These are phyloP conservation scores for Corylus avellana DNA, from an alignment of 306 rosid species.

Conservation along the genomic window DNA sequence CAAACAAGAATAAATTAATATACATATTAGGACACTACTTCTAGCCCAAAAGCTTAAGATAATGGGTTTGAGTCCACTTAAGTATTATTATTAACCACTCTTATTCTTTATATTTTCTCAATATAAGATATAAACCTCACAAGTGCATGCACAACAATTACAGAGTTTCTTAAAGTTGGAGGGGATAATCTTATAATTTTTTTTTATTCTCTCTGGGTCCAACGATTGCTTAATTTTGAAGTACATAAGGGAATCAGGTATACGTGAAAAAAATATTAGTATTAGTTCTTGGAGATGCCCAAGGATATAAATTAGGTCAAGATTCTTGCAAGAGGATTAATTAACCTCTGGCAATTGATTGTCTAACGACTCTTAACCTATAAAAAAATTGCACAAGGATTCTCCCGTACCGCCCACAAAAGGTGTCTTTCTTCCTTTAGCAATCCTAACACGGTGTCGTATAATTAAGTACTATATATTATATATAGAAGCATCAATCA, in stretches of 20 bases:
- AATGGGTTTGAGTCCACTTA: no score
- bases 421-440: background rate
- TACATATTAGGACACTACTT: no score
- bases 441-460: background rate
- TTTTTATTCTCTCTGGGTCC: background rate
- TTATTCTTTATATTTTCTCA: no score
- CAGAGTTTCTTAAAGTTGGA: no score
- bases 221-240: background rate
- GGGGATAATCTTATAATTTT: no score
- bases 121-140: no score
- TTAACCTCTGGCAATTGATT: conserved; percentile 4
- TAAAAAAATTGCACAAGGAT: background rate
- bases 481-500: background rate
- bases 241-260: background rate
- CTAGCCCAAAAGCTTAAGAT: no score
- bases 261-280: background rate
- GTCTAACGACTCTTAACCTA: background rate
- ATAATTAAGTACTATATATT: background rate
- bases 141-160: no score
- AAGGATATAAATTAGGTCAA: background rate
- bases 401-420: background rate
- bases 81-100: no score
- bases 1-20: no score
- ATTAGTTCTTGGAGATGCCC: background rate
- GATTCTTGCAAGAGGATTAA: background rate